A percentile compares a stretch with the other conserved stretches of the same genome.
These are phyloP conservation scores for Kwoniella newhampshirensis DNA, from an alignment of 768 basidiomycete genomes.

Conservation along the genomic window DNA sequence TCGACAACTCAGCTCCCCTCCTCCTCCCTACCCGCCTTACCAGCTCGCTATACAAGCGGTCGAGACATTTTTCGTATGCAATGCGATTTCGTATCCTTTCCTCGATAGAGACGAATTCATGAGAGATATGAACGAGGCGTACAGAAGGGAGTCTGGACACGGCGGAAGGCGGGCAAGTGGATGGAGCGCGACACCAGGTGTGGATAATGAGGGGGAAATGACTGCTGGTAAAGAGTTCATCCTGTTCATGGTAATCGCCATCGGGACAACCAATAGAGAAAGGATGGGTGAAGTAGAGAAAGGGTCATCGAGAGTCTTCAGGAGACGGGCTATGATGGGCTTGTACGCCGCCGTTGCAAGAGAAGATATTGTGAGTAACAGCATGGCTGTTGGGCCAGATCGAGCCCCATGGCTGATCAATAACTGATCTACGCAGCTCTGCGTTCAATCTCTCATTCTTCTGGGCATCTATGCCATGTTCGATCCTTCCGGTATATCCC, in stretches of 20 bases:
- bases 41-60: constrained; percentile 19
- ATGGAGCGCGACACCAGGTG: not conserved
- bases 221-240: constrained; percentile 29
- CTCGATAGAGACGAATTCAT: constrained; percentile 25
- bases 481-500: constrained; percentile 26
- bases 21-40: constrained; percentile 19
- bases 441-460: constrained; percentile 29
- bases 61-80: constrained; percentile 27
- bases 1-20: not conserved
- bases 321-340: constrained; percentile 17
- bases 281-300: constrained; percentile 19
- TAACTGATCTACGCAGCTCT: constrained; percentile 20
- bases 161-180: not conserved
- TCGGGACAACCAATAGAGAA: constrained; percentile 32
- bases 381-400: too few relatives aligned
- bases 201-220: not conserved
- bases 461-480: constrained; percentile 33
- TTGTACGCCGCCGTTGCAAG: constrained; percentile 15
- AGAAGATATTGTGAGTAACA: constrained; percentile 34
- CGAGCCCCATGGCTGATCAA: not conserved
- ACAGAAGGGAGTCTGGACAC: constrained; percentile 5
- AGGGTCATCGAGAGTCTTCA: constrained; percentile 17
- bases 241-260: constrained; percentile 36
- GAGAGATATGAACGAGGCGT: constrained; percentile 24
- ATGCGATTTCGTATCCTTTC: constrained; percentile 35